Evolutionary conservation across 2,329 filamentous ascomycete species (phyloP), one percentile per base, ranked within the genome.

Genomic region (Sporothrix phasma): DNA sequence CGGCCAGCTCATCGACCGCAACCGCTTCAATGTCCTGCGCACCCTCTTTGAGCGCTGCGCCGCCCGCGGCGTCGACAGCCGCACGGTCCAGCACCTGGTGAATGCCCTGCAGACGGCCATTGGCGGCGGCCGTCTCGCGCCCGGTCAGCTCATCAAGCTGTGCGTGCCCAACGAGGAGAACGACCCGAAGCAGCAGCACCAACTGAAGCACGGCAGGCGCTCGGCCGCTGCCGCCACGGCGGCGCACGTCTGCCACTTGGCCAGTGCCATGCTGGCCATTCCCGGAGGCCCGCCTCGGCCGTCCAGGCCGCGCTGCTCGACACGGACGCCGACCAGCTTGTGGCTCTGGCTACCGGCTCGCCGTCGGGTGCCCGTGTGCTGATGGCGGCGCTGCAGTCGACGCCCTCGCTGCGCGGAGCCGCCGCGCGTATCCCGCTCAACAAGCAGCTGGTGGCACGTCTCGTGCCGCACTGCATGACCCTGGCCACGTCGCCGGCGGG

Each of bases 41-140:
- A 86, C 87, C 0, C 77, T 97, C 3, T 88, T 97, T 66, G 91
- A 97, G 74, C 84, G 93, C 67, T 96, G 90, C 72, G 77, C 84
- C 5, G 85, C 87, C 10, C 86, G 93, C 64, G 68, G 73, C 11
- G 76, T 81, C 61, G 77, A 62, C 11, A 29, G 77, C 19, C 79
- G 78, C 45, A 75, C 65, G 10, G 72, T 83, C 10, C 74, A 82
- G n/a, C 78, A 77, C 31, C 80, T 77, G 37, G 76, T 84, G 3
- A 84, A 80, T 69, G 73, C 77, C 2, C 73, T 83, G 41, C 74
- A 76, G 49, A 73, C 75, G 15, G 74, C 74, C 2, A 64, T 65
- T 11, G 65, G 62, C 22, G 66, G 65, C 15, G 51, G 72, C 73
- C 31, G 61, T 7, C 43, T 73, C 8, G 76, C 80, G 56, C 76